Base-by-base conservation (phyloP, 306 rosid species). In the Vigna reflexopilosa region DNA sequence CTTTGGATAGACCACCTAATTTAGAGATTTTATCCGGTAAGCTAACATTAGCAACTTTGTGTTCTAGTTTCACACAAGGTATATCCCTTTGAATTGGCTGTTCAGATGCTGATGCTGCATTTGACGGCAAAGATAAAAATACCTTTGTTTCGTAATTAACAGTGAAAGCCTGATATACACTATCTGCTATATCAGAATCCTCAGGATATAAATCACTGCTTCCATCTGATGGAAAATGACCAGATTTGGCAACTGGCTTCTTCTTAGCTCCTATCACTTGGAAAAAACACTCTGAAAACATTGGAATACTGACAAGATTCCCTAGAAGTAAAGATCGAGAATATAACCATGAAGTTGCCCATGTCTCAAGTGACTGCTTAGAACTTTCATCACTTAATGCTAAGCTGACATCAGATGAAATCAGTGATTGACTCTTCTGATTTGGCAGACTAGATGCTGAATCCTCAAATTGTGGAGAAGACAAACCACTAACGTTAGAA, bases 1-100 rank as follows among this genome's bases (percentile, higher is more conserved):
- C 98, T 85, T 88, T 86, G 13, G 92, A 92, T 75, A 94, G 91
- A 76, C 95, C 97, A 50, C 97, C 97, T 83, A 94, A 82, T 83
- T 85, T 88, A 66, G 83, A 73, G 74, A 66, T 56, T 59, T 67
- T 73, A 56, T 65, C 66, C 7, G 16, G 65, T 20, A 67, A 67
- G 66, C 79, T 71, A 79, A 84, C 82, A 70, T 65, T 83, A 55
- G 68, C 67, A 75, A 74, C 88, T 75, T 40, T 78, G 67, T 30
- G 51, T 73, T 80, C 75, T 61, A 62, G 80, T 59, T 85, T 81
- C 69, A 82, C 57, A 28, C 66, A 72, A 12, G 90, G 78, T 22
- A 81, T 79, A 71, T 68, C 84, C 47, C 45, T 63, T 75, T 78
- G 86, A 78, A 76, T 79, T 32, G 82, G 69, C 74, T 80, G 83